Percentiles rank a stretch among this genome's conserved stretches.
Evolutionary conservation across 345 rosid species (phyloP).

Genomic region (Rhizophora apiculata): DNA sequence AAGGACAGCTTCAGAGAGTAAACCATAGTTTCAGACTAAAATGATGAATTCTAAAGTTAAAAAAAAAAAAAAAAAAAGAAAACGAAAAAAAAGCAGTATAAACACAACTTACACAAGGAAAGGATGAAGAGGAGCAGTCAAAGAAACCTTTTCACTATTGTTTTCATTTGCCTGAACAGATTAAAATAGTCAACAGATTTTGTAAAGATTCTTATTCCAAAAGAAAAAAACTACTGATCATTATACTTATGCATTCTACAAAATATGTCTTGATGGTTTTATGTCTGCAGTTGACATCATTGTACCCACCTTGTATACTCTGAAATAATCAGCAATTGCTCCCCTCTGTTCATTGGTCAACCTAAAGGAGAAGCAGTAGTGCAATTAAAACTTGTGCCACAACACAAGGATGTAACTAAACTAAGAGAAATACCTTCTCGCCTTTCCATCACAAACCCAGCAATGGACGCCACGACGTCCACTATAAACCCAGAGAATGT

Average conservation of each 20-base stretch:
- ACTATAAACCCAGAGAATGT: slow-evolving; percentile 90
- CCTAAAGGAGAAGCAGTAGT: slow-evolving; percentile 36
- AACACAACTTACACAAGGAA: slow-evolving; percentile 68
- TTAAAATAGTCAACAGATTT: slow-evolving; percentile 9
- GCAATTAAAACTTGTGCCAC: slow-evolving; percentile 6
- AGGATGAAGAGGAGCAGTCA: slow-evolving; percentile 75
- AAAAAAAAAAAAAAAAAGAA: background rate
- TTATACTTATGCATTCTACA: no score
- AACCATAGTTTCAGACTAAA: background rate
- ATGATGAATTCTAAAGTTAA: background rate
- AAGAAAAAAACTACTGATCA: background rate
- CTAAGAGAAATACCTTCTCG: slow-evolving; percentile 59
- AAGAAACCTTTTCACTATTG: slow-evolving; percentile 63
- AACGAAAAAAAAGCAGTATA: background rate
- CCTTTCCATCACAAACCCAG: slow-evolving; percentile 96
- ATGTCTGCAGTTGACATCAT: no score
- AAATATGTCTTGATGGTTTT: no score
- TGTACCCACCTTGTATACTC: slow-evolving; percentile 61
- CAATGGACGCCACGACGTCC: slow-evolving; percentile 98
- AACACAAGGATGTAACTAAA: background rate
- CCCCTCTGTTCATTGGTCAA: slow-evolving; percentile 88
- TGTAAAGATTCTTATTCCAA: slow-evolving; percentile 2
- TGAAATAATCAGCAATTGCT: slow-evolving; percentile 85
- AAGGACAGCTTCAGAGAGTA: background rate
- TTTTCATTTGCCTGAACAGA: slow-evolving; percentile 75